phyloP scores from a whole-genome alignment of 768 basidiomycete genomes.

The Tylopilus felleus region DNA sequence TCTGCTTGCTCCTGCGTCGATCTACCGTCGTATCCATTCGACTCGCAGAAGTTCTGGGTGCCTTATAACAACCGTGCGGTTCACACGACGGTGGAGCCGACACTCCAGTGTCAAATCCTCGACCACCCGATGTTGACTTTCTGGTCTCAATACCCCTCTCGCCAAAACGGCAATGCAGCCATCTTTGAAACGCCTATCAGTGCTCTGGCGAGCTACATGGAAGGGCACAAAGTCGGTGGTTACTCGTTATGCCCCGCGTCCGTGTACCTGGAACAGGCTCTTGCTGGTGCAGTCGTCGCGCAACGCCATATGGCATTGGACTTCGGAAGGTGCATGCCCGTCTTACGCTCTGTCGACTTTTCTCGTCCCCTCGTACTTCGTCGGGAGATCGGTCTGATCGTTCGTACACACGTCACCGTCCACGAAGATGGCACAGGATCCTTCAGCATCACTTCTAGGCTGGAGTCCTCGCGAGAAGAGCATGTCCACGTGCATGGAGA shows the following conservation, averaged over 20 bases:
- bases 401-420: conserved; percentile 42
- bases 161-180: conserved; percentile 34
- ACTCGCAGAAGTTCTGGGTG: conserved; percentile 55
- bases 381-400: conserved; percentile 25
- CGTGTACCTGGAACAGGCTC: conserved; percentile 56
- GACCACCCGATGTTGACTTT: conserved; percentile 37
- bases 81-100: neutral
- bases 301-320: conserved; percentile 32
- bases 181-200: conserved; percentile 54
- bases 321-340: conserved; percentile 32
- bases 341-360: conserved; percentile 46
- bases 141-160: conserved; percentile 44
- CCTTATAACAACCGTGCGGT: conserved; percentile 35
- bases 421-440: conserved; percentile 34
- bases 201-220: conserved; percentile 42
- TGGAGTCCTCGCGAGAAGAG: conserved; percentile 31
- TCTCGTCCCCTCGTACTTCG: conserved; percentile 52
- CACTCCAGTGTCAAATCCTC: conserved; percentile 3
- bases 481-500: conserved; percentile 45
- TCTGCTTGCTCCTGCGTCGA: conserved; percentile 40
- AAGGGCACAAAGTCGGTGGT: conserved; percentile 57
- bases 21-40: conserved; percentile 65
- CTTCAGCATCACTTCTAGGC: conserved; percentile 47
- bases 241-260: conserved; percentile 62
- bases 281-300: conserved; percentile 43